These are phyloP conservation scores for Aspergillus oerlinghausenensis DNA, from an alignment of 2,329 filamentous ascomycete genomes.

Conservation along the genomic window DNA sequence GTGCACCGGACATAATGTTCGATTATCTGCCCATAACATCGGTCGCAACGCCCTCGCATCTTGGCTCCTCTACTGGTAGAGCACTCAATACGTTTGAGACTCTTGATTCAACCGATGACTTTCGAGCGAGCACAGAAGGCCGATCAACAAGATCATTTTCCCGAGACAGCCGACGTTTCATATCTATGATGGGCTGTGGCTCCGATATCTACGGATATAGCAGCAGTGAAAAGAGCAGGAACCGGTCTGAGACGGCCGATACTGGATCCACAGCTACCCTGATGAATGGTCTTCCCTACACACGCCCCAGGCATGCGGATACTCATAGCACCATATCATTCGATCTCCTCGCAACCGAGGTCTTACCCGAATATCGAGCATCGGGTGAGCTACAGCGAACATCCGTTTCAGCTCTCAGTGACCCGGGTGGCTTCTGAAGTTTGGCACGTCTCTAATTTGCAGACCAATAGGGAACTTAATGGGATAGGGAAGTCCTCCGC, in stretches of 20 bases:
- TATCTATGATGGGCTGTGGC: slow-evolving; percentile 27
- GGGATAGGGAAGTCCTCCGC: neutral
- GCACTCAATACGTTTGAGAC: slow-evolving; percentile 14
- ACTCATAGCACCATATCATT: slow-evolving; percentile 11
- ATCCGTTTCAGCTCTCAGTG: slow-evolving; percentile 20
- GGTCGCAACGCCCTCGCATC: slow-evolving; percentile 11
- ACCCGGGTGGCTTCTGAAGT: slow-evolving; percentile 14
- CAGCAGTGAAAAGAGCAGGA: slow-evolving; percentile 28
- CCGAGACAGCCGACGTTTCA: slow-evolving; percentile 15
- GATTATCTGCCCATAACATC: slow-evolving; percentile 24
- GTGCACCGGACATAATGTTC: slow-evolving; percentile 27
- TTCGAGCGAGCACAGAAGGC: slow-evolving; percentile 8
- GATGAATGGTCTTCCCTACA: slow-evolving; percentile 40
- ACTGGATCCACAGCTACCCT: slow-evolving; percentile 28
- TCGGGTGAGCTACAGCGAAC: slow-evolving; percentile 19
- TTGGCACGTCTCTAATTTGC: neutral
- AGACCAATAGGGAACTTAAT: neutral
- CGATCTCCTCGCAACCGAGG: slow-evolving; percentile 15
- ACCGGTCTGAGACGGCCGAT: slow-evolving; percentile 20
- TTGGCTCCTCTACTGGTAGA: slow-evolving; percentile 7
- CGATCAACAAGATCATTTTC: slow-evolving; percentile 17
- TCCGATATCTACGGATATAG: slow-evolving; percentile 39
- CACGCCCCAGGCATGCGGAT: slow-evolving; percentile 24
- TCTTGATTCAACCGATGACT: slow-evolving; percentile 18
- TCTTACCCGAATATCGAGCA: slow-evolving; percentile 16